Evolutionary conservation across 139 green algal genomes (phyloP).

Genomic region (Dunaliella sp.): DNA sequence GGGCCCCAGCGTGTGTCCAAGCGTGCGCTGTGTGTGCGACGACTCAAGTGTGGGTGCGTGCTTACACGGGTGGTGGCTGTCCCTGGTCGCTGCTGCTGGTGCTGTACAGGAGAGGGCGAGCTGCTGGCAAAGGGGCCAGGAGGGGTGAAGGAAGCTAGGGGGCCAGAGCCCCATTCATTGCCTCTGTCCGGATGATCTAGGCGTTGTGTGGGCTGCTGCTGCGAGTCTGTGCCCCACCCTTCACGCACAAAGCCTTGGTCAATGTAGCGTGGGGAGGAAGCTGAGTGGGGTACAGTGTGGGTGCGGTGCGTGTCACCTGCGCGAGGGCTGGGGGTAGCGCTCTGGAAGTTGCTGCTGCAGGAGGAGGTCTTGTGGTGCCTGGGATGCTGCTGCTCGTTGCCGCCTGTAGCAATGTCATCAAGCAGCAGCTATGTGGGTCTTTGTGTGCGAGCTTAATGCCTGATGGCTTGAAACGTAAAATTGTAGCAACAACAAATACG

Average conservation of each 20-base stretch:
- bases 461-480: neutral
- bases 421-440: neutral
- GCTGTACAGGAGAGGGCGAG: neutral
- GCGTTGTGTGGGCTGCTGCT: no score
- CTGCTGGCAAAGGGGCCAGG: neutral
- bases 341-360: neutral
- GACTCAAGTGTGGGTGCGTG: neutral
- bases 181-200: no score
- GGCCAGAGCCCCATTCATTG: neutral
- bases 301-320: neutral
- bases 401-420: neutral
- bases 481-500: neutral
- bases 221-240: neutral
- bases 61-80: neutral
- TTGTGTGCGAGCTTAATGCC: neutral
- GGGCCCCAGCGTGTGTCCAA: constrained; percentile 1
- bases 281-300: neutral
- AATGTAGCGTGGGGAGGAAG: neutral
- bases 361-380: neutral
- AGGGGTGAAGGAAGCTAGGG: neutral
- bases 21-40: neutral
- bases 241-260: neutral
- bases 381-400: neutral
- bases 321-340: neutral
- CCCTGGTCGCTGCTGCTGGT: neutral